Evolutionary conservation across 768 basidiomycete genomes (phyloP).

Genomic region (Hygrocybe punicea): DNA sequence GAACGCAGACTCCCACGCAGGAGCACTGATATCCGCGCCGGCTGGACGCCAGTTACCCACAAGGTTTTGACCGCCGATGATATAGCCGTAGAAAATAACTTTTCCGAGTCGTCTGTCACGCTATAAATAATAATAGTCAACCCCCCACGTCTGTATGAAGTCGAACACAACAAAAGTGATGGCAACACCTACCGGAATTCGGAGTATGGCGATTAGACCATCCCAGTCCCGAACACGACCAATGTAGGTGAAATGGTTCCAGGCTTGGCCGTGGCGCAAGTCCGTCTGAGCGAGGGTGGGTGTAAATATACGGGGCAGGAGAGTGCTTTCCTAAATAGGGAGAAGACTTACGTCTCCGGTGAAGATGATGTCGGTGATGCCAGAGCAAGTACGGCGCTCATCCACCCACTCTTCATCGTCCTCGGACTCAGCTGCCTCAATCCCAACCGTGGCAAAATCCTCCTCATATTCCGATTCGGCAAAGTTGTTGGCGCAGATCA

Average conservation of each 20-base stretch:
- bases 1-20: constrained; percentile 64
- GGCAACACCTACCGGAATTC: constrained; percentile 35
- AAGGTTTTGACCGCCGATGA: constrained; percentile 60
- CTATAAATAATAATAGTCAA: constrained; percentile 12
- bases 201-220: constrained; percentile 52
- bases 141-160: not conserved
- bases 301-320: constrained; percentile 1
- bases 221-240: constrained; percentile 60
- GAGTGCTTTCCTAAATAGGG: not conserved
- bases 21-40: constrained; percentile 41
- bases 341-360: constrained; percentile 50
- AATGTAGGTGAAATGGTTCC: constrained; percentile 46
- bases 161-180: constrained; percentile 5
- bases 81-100: constrained; percentile 65
- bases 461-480: not conserved
- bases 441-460: constrained; percentile 21
- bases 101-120: constrained; percentile 24
- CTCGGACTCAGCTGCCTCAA: constrained; percentile 24
- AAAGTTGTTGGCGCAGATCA: constrained; percentile 1
- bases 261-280: constrained; percentile 43
- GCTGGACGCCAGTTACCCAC: constrained; percentile 71
- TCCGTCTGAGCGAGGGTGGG: constrained; percentile 42
- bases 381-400: constrained; percentile 40
- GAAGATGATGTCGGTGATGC: constrained; percentile 59
- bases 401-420: constrained; percentile 13